Conservation (phyloP, 2,329 filamentous ascomycete species). For the Aspergillus arachidicola region DNA sequence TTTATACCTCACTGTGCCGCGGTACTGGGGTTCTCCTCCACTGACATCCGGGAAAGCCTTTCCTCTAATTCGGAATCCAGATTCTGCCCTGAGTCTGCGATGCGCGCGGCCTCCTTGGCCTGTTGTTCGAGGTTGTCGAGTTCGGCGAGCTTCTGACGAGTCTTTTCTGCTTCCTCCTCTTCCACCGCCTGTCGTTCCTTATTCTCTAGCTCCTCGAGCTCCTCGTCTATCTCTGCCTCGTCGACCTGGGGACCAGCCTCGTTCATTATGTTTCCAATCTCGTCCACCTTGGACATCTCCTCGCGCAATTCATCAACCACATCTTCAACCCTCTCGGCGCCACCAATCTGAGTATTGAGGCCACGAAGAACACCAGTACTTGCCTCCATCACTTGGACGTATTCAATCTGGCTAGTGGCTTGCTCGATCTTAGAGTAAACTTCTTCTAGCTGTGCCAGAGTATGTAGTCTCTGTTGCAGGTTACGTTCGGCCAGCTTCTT, state of each 20-base stretch:
- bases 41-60: slow-evolving; percentile 45
- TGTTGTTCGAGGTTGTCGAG: slow-evolving; percentile 45
- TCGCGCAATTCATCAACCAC: slow-evolving; percentile 75
- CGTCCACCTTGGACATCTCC: slow-evolving; percentile 80
- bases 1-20: slow-evolving; percentile 21
- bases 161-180: slow-evolving; percentile 54
- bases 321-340: slow-evolving; percentile 72
- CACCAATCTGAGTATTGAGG: slow-evolving; percentile 77
- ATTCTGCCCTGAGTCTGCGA: slow-evolving; percentile 26
- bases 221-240: slow-evolving; percentile 83
- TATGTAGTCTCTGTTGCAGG: slow-evolving; percentile 70
- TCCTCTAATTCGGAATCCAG: slow-evolving; percentile 39
- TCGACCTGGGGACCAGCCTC: slow-evolving; percentile 67
- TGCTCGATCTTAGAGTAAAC: slow-evolving; percentile 82
- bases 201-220: slow-evolving; percentile 75
- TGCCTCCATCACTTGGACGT: slow-evolving; percentile 80
- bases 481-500: slow-evolving; percentile 81
- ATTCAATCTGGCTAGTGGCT: slow-evolving; percentile 79
- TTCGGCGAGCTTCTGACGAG: slow-evolving; percentile 53
- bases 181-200: slow-evolving; percentile 54
- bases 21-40: slow-evolving; percentile 35
- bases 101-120: slow-evolving; percentile 43
- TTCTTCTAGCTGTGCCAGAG: slow-evolving; percentile 79
- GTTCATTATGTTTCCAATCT: slow-evolving; percentile 75
- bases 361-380: slow-evolving; percentile 71